Conservation (phyloP, 108 stramenopile genomes). For the Seminavis robusta region DNA sequence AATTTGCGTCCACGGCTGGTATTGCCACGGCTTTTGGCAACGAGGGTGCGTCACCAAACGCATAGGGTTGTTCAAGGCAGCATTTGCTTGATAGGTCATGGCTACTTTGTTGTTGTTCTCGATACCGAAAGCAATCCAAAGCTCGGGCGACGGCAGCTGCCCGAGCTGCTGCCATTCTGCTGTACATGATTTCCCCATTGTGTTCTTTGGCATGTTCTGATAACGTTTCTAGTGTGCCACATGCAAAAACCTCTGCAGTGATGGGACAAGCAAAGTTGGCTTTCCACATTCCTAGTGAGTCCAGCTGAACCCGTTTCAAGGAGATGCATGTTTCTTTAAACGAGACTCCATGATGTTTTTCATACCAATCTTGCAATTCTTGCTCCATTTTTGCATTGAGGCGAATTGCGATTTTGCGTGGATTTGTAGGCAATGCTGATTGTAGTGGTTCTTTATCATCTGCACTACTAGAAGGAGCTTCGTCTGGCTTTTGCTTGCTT, state of each 20-base stretch:
- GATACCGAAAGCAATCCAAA: background rate
- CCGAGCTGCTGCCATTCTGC: background rate
- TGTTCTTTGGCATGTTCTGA: background rate
- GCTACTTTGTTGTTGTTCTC: background rate
- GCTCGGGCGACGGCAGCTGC: constrained; percentile 5
- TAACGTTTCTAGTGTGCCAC: background rate
- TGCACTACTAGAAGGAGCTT: too few relatives aligned
- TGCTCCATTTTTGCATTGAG: too few relatives aligned
- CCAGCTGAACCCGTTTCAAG: too few relatives aligned
- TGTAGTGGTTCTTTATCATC: too few relatives aligned
- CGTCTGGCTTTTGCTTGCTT: too few relatives aligned
- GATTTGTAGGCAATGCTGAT: too few relatives aligned
- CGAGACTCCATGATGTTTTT: too few relatives aligned
- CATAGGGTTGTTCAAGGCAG: background rate
- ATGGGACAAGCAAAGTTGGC: background rate
- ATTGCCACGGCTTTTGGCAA: background rate
- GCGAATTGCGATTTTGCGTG: too few relatives aligned
- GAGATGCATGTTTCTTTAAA: too few relatives aligned
- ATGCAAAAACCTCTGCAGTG: background rate
- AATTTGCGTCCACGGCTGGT: background rate
- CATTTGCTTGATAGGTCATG: background rate
- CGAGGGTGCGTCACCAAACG: background rate
- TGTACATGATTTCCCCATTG: background rate
- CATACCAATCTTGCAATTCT: too few relatives aligned
- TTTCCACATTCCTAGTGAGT: too few relatives aligned